Evolutionary conservation across 1,284 basidiomycete species (phyloP).

Genomic region (Cystobasidiaceae sp.): DNA sequence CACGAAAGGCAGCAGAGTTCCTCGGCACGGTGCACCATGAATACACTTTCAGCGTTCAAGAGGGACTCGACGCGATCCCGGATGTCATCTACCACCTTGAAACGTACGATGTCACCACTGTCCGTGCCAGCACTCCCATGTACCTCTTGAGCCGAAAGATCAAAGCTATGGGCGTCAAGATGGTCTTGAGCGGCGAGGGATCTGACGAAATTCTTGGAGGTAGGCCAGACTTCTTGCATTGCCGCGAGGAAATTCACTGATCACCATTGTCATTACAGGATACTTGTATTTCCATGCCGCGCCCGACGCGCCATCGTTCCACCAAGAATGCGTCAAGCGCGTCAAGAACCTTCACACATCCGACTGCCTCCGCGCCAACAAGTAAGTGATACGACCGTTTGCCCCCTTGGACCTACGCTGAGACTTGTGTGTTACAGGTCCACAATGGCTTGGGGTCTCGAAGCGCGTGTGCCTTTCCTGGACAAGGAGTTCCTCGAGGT

Average conservation of each 20-base stretch:
- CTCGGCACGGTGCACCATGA: constrained; percentile 96
- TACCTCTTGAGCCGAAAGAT: constrained; percentile 95
- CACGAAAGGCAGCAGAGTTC: constrained; percentile 86
- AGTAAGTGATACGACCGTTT: constrained; percentile 93
- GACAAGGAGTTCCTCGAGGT: constrained; percentile 95
- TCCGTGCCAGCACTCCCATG: constrained; percentile 96
- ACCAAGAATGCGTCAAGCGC: constrained; percentile 89
- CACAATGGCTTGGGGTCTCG: constrained; percentile 99
- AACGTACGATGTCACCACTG: constrained; percentile 98
- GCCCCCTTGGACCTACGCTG: not conserved
- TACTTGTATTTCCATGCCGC: constrained; percentile 99
- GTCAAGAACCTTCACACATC: constrained; percentile 98
- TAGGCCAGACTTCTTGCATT: too few species aligned
- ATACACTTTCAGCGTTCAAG: constrained; percentile 97
- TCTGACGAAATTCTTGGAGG: constrained; percentile 97
- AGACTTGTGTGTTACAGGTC: too few species aligned
- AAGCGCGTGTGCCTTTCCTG: constrained; percentile 97
- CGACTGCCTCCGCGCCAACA: constrained; percentile 97
- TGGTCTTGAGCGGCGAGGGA: constrained; percentile 97
- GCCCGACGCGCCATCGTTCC: constrained; percentile 80
- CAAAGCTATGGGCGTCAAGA: constrained; percentile 99
- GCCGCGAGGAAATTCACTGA: not conserved
- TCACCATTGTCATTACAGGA: too few species aligned
- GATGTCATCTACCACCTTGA: constrained; percentile 99
- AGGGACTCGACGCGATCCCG: constrained; percentile 93